Evolutionary conservation across 116 monocot genomes (phyloP).

Genomic region (Papilionanthe hybrid): DNA sequence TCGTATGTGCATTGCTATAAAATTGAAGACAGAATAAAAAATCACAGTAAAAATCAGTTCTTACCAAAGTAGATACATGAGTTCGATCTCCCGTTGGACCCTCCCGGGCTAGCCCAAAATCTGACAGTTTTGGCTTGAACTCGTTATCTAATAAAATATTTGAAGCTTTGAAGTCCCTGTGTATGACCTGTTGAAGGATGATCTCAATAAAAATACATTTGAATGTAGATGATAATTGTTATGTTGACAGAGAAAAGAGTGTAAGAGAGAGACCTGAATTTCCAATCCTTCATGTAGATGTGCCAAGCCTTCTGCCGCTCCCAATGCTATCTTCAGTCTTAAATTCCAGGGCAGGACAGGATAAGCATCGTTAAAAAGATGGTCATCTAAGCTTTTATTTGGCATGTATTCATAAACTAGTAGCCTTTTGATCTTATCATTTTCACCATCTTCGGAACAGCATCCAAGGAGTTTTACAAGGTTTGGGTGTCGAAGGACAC

Average conservation of each 20-base stretch:
- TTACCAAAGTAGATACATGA: conserved; percentile 88
- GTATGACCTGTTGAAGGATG: conserved; percentile 54
- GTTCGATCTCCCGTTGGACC: conserved; percentile 67
- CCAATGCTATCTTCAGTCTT: conserved; percentile 20
- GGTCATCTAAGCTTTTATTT: conserved; percentile 20
- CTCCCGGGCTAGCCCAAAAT: conserved; percentile 84
- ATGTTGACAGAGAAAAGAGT: background rate
- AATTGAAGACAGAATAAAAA: too few relatives aligned
- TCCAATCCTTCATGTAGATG: conserved; percentile 27
- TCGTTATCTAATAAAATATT: conserved; percentile 73
- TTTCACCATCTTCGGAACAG: conserved; percentile 14
- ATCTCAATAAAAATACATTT: conserved; percentile 4
- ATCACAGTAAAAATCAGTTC: background rate
- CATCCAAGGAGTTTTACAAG: conserved; percentile 68
- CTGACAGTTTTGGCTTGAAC: conserved; percentile 80
- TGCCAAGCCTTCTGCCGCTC: conserved; percentile 22
- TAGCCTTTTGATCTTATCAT: conserved; percentile 12
- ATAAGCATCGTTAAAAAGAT: conserved; percentile 16
- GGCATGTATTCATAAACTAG: conserved; percentile 27
- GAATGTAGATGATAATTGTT: background rate
- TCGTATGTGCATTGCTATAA: too few relatives aligned
- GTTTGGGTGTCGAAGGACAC: conserved; percentile 70
- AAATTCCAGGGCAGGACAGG: conserved; percentile 17
- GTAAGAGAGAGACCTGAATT: conserved; percentile 12
- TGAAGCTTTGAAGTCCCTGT: conserved; percentile 83